Base-by-base conservation (phyloP, 305 asterid genomes). In the Solanum hybrid region DNA sequence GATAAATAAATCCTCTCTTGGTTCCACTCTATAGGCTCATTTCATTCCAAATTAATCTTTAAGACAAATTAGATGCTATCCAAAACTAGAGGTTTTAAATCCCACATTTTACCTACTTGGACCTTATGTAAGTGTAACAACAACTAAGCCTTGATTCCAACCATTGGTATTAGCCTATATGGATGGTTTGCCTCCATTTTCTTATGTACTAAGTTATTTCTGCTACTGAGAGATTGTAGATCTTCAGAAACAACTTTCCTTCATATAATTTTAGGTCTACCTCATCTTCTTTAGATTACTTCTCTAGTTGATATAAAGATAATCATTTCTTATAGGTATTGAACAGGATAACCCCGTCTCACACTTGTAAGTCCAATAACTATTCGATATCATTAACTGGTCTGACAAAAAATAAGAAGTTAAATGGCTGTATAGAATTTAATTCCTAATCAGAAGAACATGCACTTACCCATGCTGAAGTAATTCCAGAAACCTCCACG, bases 401-500 rank as follows among this genome's bases (percentile, higher is more conserved):
- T 4, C 4, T 31, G 7, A 32, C 22, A 56, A 51, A 42, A 51
- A 6, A 10, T 7, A 85, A 56, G 31, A 84, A 51, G 45, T 56
- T 51, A 85, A 22, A 85, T 10, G 87, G 8, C 76, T 56, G 6
- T 17, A 29, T 1, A 56, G 42, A 85, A 11, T 51, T 45, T 84
- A 84, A 85, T 32, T 85, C 76, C 51, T 56, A 85, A 85, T 32
- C 77, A 85, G 8, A 56, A 85, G 36, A 89, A 81, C 86, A 80
- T 35, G 84, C 26, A 92, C 96, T 91, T 91, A 96, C 98, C 99
- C 98, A 97, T 95, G 95, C 99, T 97, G 91, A 96, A 97, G 92
- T 96, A 97, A 92, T 97, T 97, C 99, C 99, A 97, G 91, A 96
- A 97, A 82, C 99, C 99, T 89, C 99, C 99, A 29, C 94, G 97